These are phyloP conservation scores for Monascus purpureus DNA, from an alignment of 495 filamentous ascomycete genomes.

Conservation along the genomic window DNA sequence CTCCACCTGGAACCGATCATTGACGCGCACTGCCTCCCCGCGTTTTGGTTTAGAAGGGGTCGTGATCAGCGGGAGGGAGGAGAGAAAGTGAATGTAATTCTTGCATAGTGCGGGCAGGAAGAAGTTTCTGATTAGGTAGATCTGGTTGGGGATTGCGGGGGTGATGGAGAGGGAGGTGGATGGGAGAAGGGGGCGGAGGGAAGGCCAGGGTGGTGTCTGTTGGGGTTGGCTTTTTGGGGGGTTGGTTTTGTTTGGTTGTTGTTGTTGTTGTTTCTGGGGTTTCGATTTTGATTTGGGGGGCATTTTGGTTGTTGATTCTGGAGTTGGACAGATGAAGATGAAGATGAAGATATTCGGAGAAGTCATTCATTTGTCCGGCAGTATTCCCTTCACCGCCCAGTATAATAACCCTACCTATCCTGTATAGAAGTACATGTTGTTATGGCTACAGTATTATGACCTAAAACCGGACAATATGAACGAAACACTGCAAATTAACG, in stretches of 20 bases:
- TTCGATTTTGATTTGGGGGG: constrained; percentile 5
- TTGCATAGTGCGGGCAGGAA: constrained; percentile 70
- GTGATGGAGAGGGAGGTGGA: constrained; percentile 46
- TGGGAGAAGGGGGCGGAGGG: constrained; percentile 59
- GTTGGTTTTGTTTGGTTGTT: constrained; percentile 9
- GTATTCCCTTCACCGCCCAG: too few species aligned
- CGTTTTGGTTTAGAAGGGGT: constrained; percentile 76
- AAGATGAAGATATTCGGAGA: too few species aligned
- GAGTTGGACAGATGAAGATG: too few species aligned
- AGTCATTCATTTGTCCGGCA: too few species aligned
- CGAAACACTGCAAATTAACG: too few species aligned
- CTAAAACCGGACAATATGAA: too few species aligned
- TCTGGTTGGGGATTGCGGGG: constrained; percentile 48
- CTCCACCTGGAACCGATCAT: constrained; percentile 78
- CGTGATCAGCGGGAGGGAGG: constrained; percentile 59
- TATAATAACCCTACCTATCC: too few species aligned
- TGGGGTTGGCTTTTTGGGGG: constrained; percentile 5
- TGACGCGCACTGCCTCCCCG: constrained; percentile 74
- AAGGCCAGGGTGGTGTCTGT: constrained; percentile 58
- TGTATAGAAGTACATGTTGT: too few species aligned
- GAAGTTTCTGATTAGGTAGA: constrained; percentile 64
- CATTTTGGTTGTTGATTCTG: constrained; percentile 1
- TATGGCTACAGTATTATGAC: too few species aligned
- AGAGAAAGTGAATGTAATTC: constrained; percentile 65
- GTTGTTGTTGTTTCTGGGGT: constrained; percentile 7